phyloP scores from a whole-genome alignment of 2,329 filamentous ascomycete species.

The Ascochyta fabae region DNA sequence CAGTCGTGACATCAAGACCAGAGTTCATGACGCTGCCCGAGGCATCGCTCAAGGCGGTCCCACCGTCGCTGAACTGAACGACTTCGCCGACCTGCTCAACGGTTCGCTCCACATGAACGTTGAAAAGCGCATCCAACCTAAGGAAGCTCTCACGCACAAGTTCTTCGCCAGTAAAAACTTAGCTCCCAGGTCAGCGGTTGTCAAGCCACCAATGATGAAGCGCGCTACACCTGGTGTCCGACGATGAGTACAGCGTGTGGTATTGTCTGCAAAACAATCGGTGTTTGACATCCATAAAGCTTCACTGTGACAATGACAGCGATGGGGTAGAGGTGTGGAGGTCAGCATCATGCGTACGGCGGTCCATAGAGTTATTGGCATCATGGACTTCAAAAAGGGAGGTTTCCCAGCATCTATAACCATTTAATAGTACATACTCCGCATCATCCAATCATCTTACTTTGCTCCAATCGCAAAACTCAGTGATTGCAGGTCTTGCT shows the following conservation, averaged over 20 bases:
- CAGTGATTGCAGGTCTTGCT: no score
- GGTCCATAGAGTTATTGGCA: not conserved
- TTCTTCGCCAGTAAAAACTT: slow-evolving; percentile 69
- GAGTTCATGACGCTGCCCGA: slow-evolving; percentile 73
- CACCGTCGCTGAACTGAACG: slow-evolving; percentile 77
- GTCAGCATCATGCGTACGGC: not conserved
- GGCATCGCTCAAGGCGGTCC: slow-evolving; percentile 69
- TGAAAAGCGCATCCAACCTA: slow-evolving; percentile 86
- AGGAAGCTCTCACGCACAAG: slow-evolving; percentile 85
- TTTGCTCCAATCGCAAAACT: no score
- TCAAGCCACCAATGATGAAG: slow-evolving; percentile 37
- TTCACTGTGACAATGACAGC: not conserved
- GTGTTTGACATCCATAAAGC: not conserved
- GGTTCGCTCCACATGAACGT: slow-evolving; percentile 88
- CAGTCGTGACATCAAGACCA: slow-evolving; percentile 74
- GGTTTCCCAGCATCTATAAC: no score
- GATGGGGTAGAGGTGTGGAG: no score
- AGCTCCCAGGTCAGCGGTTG: slow-evolving; percentile 31
- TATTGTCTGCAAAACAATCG: not conserved
- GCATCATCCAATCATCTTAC: no score
- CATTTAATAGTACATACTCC: no score
- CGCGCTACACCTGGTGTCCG: slow-evolving; percentile 24
- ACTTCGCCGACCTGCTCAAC: slow-evolving; percentile 87
- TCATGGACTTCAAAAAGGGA: not conserved
- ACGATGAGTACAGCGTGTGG: slow-evolving; percentile 14